phyloP scores from a whole-genome alignment of 2,329 filamentous ascomycete genomes.

The Trichoderma atroviride region DNA sequence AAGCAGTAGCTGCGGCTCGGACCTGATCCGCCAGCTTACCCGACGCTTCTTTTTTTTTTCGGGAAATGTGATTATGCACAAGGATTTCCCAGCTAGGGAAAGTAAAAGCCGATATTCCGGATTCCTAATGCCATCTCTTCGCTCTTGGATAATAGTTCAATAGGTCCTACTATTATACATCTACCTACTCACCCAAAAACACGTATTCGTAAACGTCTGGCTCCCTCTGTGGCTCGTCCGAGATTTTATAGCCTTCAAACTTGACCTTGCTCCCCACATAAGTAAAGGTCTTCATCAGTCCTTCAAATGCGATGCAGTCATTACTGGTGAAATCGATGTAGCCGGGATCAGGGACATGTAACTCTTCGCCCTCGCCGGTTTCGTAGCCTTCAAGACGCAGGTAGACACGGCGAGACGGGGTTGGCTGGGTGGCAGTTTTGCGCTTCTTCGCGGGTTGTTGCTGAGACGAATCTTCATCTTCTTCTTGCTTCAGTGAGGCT shows the following conservation, averaged over 20 bases:
- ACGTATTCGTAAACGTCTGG: not conserved
- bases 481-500: not conserved
- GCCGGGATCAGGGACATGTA: not conserved
- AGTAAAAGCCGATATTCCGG: not conserved
- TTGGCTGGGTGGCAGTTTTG: not conserved
- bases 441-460: not conserved
- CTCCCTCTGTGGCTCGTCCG: not conserved
- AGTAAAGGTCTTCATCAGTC: not conserved
- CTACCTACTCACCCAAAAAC: too few species aligned
- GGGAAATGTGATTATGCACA: not conserved
- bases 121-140: not conserved
- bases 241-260: conserved; percentile 11
- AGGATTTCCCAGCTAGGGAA: not conserved
- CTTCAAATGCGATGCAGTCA: not conserved
- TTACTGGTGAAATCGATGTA: not conserved
- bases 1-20: not conserved
- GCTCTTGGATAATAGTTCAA: not conserved
- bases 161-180: too few species aligned
- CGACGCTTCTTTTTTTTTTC: not conserved
- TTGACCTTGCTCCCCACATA: not conserved
- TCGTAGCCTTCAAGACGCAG: not conserved
- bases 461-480: not conserved
- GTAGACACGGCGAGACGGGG: conserved; percentile 6
- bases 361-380: not conserved
- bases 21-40: not conserved